A percentile compares a stretch with the other conserved stretches of the same genome.
phyloP scores from a whole-genome alignment of 371 early-diverging fungal species.

The Mucor sp. region DNA sequence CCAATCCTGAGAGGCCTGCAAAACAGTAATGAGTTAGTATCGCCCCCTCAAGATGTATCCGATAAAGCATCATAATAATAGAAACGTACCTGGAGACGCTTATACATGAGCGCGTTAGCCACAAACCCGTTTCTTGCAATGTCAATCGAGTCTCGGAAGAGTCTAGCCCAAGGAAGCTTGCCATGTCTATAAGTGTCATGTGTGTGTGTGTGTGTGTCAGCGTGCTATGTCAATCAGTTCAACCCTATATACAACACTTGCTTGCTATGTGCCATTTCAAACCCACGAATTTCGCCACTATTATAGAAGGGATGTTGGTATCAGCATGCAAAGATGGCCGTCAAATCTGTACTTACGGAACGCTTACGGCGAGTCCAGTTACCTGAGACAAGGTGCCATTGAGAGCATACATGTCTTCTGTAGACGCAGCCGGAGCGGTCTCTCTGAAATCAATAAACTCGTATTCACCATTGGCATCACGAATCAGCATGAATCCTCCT shows the following conservation, averaged over 20 bases:
- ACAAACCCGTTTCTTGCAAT: constrained; percentile 82
- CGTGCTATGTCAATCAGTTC: not conserved
- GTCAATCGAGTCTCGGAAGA: constrained; percentile 83
- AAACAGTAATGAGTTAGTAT: not conserved
- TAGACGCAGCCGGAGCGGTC: constrained; percentile 78
- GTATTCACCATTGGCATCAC: constrained; percentile 56
- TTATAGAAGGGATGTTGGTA: not conserved
- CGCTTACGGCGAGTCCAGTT: constrained; percentile 84
- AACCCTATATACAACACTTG: constrained; percentile 1
- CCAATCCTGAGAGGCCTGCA: constrained; percentile 28
- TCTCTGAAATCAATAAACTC: constrained; percentile 87
- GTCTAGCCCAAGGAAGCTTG: constrained; percentile 80
- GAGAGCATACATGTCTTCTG: constrained; percentile 65
- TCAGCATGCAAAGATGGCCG: not conserved
- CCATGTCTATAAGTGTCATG: constrained; percentile 64
- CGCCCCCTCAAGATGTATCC: not conserved
- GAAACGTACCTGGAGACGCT: constrained; percentile 49
- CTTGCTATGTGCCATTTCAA: constrained; percentile 75
- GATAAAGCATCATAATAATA: not conserved
- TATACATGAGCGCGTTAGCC: constrained; percentile 59
- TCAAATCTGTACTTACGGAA: constrained; percentile 66
- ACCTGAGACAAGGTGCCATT: constrained; percentile 63
- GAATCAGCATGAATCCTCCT: constrained; percentile 96
- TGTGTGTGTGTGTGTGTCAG: not conserved
- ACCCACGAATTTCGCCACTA: constrained; percentile 86